Evolutionary conservation across 2,329 filamentous ascomycete genomes (phyloP).

Genomic region (Akanthomyces lecanii): DNA sequence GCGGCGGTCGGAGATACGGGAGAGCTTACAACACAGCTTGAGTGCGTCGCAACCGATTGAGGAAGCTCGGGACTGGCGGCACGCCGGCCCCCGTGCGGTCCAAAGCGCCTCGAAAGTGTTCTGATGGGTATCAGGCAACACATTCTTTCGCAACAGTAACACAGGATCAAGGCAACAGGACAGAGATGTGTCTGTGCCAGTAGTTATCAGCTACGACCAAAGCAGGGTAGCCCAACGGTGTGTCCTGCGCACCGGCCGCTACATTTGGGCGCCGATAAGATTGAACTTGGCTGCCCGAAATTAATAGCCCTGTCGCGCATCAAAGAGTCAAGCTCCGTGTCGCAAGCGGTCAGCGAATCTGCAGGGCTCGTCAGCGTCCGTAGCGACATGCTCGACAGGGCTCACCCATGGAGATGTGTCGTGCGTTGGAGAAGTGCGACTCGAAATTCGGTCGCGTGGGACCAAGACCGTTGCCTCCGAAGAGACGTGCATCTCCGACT

Average conservation of each 20-base stretch:
- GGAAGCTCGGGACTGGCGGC: background rate
- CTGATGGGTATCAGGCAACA: background rate
- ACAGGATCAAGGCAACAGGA: background rate
- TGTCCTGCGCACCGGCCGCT: background rate
- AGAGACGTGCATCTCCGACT: background rate
- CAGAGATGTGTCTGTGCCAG: background rate
- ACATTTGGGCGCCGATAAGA: constrained; percentile 9
- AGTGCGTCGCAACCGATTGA: background rate
- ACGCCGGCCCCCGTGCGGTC: background rate
- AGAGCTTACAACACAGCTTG: background rate
- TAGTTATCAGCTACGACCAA: background rate
- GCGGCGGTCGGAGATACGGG: background rate
- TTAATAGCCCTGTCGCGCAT: background rate
- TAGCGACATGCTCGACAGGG: background rate
- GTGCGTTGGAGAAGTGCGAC: constrained; percentile 1
- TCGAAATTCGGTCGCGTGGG: constrained; percentile 4
- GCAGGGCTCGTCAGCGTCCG: constrained; percentile 2
- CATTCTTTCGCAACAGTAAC: background rate
- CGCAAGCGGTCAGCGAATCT: background rate
- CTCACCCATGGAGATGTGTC: background rate
- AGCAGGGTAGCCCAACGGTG: constrained; percentile 1
- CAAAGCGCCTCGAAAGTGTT: background rate
- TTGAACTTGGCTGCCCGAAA: constrained; percentile 7
- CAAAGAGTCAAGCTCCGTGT: background rate
- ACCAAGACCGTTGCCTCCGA: background rate